Evolutionary conservation across 768 basidiomycete species (phyloP).

Genomic region (Chalciporus piperatus): DNA sequence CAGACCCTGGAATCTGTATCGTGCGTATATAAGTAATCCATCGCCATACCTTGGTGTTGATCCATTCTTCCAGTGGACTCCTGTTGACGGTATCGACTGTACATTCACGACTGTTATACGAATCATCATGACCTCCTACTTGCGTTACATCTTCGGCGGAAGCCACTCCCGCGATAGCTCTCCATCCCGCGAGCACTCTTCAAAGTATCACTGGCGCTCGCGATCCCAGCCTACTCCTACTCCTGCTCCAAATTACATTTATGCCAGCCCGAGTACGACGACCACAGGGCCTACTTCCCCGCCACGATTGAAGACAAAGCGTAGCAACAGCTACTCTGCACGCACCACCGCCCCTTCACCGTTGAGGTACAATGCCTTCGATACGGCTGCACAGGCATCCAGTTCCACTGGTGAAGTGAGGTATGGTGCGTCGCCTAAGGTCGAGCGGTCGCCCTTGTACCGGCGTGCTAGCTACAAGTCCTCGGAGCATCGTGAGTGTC

Average conservation of each 20-base stretch:
- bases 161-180: conserved; percentile 24
- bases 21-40: conserved; percentile 25
- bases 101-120: conserved; percentile 18
- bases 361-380: conserved; percentile 39
- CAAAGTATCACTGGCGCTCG: conserved; percentile 45
- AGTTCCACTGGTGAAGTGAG: conserved; percentile 32
- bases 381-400: conserved; percentile 22
- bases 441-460: conserved; percentile 36
- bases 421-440: conserved; percentile 29
- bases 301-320: conserved; percentile 35
- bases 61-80: conserved; percentile 13
- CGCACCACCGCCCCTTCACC: conserved; percentile 39
- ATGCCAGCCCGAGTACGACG: conserved; percentile 31
- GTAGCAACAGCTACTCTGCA: conserved; percentile 40
- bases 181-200: conserved; percentile 23
- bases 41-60: not conserved
- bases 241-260: conserved; percentile 40
- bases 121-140: conserved; percentile 45
- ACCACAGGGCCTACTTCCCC: conserved; percentile 36
- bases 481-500: conserved; percentile 45
- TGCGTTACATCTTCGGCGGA: conserved; percentile 47
- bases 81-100: conserved; percentile 14
- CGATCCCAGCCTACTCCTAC: conserved; percentile 38
- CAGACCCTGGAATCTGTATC: conserved; percentile 24
- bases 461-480: conserved; percentile 44